Base-by-base conservation (phyloP, 108 stramenopile genomes). In the Craspedostauros australis region DNA sequence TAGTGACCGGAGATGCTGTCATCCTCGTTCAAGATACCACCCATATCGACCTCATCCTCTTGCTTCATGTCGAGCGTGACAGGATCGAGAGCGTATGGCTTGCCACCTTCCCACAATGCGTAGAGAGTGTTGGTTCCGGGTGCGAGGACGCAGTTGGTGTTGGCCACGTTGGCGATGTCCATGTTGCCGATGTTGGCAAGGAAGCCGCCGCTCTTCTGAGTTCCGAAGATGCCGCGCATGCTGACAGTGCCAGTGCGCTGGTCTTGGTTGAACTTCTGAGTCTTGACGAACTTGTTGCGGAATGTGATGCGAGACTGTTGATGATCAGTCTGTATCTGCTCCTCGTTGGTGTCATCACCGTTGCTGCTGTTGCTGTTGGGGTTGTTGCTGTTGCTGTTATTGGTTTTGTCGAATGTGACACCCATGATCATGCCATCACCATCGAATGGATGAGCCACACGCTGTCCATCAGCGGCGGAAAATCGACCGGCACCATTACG, bases 71-170 rank as follows among this genome's bases (percentile, higher is more conserved):
- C 25, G 30, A 70, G 37, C 6, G 68, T 60, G 22, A 57, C 20
- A 5, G 68, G 68, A 49, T 70, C 62, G 8, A 70, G 18, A 19
- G 16, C 39, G 27, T 63, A 51, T n/a, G 68, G 68, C 11, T 5
- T 23, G 0, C 68, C 68, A 41, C 40, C 68, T 28, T 70, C 68
- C 68, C 68, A 70, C 55, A 70, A 22, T 1, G 68, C 68, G 26
- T 47, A 63, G 24, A 70, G 36, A 7, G 19, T 48, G 34, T 63
- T 23, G 5, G 30, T 57, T 16, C n/a, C n/a, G n/a, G n/a, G n/a
- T n/a, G n/a, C n/a, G n/a, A n/a, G n/a, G n/a, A n/a, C n/a, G n/a
- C n/a, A n/a, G n/a, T n/a, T n/a, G n/a, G n/a, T n/a, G n/a, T n/a
- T n/a, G n/a, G n/a, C n/a, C n/a, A n/a, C n/a, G n/a, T n/a, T n/a